Evolutionary conservation across 495 filamentous ascomycete genomes (phyloP).

Genomic region (Gamarada debralockiae): DNA sequence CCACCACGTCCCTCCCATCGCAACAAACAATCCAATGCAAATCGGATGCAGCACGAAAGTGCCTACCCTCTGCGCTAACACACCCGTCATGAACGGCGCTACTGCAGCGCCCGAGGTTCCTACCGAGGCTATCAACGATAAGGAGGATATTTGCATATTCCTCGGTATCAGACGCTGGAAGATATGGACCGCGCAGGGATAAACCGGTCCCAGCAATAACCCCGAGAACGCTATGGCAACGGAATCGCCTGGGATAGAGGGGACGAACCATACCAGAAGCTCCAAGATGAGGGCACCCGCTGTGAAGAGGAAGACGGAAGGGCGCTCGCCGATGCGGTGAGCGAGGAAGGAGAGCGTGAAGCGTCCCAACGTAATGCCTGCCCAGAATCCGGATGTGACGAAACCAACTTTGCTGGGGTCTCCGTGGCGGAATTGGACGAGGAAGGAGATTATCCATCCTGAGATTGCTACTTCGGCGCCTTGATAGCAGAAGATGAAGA

Average conservation of each 20-base stretch:
- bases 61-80: conserved; percentile 62
- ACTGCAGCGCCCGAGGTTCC: conserved; percentile 71
- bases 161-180: conserved; percentile 58
- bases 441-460: conserved; percentile 77
- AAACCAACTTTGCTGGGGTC: conserved; percentile 66
- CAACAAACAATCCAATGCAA: conserved; percentile 57
- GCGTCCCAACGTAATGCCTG: conserved; percentile 65
- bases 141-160: conserved; percentile 56
- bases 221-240: conserved; percentile 69
- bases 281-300: conserved; percentile 57
- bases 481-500: conserved; percentile 80
- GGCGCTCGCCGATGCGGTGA: conserved; percentile 60
- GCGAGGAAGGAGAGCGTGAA: conserved; percentile 62
- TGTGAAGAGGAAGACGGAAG: conserved; percentile 57
- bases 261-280: conserved; percentile 70
- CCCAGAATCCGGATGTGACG: conserved; percentile 82
- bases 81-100: conserved; percentile 68
- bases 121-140: conserved; percentile 67
- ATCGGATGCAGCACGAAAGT: conserved; percentile 74
- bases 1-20: conserved; percentile 65
- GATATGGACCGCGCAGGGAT: conserved; percentile 64
- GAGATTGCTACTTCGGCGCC: conserved; percentile 76
- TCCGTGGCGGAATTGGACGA: conserved; percentile 65
- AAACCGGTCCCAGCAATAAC: conserved; percentile 68
- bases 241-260: conserved; percentile 62